Evolutionary conservation across 352 stramenopile species (phyloP).

Genomic region (Globisporangium perplexum): DNA sequence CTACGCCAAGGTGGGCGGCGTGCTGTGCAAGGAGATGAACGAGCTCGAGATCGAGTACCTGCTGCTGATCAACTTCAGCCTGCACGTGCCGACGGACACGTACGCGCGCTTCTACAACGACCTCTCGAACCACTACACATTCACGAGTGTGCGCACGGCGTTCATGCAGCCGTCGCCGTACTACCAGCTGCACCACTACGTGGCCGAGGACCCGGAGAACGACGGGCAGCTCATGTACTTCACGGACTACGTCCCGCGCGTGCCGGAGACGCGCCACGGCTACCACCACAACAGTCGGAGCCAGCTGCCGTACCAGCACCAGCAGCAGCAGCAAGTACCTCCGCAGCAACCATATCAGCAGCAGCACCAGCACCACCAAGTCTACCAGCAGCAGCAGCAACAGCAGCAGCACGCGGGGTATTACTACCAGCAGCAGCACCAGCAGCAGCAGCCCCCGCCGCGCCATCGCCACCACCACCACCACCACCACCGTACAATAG

Average conservation of each 20-base stretch:
- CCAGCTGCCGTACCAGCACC: conserved; percentile 8
- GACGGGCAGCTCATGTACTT: conserved; percentile 76
- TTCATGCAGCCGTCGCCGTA: conserved; percentile 26
- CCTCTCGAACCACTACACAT: conserved; percentile 82
- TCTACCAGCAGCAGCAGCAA: conserved; percentile 8
- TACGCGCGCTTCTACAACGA: conserved; percentile 92
- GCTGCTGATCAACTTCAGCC: conserved; percentile 97
- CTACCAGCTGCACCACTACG: conserved; percentile 62
- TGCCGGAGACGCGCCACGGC: conserved; percentile 19
- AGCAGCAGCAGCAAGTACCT: conserved; percentile 7
- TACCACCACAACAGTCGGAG: not conserved
- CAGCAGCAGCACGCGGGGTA: conserved; percentile 16
- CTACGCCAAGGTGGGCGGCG: conserved; percentile 96
- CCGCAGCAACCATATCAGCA: conserved; percentile 10
- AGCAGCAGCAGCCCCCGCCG: conserved; percentile 9
- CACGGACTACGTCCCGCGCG: conserved; percentile 47
- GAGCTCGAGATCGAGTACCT: conserved; percentile 97
- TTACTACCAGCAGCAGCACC: conserved; percentile 4
- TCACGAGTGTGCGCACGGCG: conserved; percentile 43
- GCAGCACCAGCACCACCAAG: not conserved
- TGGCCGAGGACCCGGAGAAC: conserved; percentile 52
- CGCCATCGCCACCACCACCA: conserved; percentile 16
- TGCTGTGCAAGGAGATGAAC: conserved; percentile 95
- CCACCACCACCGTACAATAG: conserved; percentile 27
- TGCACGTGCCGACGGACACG: conserved; percentile 91